Percentiles rank a stretch among this genome's conserved stretches.
Conservation (phyloP, 192 early-diverging fungal species). For the Dissophora ornata region DNA sequence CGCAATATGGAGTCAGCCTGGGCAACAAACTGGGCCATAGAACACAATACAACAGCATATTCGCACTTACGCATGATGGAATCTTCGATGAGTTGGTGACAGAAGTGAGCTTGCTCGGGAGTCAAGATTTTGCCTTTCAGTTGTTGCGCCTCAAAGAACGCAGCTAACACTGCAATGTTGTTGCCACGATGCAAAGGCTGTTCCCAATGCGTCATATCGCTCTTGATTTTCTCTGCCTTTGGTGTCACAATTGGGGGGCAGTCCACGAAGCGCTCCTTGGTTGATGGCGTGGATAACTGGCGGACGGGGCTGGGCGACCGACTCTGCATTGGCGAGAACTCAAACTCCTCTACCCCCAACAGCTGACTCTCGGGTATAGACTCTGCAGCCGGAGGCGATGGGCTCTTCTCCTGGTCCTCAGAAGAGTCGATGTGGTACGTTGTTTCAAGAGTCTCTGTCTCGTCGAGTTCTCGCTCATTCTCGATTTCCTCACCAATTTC, state of each 20-base stretch:
- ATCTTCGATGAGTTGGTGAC: conserved; percentile 14
- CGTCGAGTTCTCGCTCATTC: neutral
- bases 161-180: conserved; percentile 23
- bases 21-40: no score
- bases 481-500: neutral
- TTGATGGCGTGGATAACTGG: neutral
- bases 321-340: conserved; percentile 35
- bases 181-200: neutral
- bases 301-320: neutral
- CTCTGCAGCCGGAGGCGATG: conserved; percentile 9
- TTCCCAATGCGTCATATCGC: neutral
- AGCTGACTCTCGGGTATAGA: neutral
- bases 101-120: conserved; percentile 25
- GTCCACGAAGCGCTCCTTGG: conserved; percentile 18
- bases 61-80: conserved; percentile 20
- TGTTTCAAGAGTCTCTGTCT: neutral
- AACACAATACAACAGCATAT: no score
- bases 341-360: conserved; percentile 8
- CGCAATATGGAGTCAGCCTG: no score
- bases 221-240: neutral
- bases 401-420: neutral
- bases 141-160: conserved; percentile 26
- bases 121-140: conserved; percentile 26
- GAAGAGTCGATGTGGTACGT: neutral
- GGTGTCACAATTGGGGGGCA: conserved; percentile 31